phyloP scores from a whole-genome alignment of 306 rosid species.

The Cyclanthera cordifolia region DNA sequence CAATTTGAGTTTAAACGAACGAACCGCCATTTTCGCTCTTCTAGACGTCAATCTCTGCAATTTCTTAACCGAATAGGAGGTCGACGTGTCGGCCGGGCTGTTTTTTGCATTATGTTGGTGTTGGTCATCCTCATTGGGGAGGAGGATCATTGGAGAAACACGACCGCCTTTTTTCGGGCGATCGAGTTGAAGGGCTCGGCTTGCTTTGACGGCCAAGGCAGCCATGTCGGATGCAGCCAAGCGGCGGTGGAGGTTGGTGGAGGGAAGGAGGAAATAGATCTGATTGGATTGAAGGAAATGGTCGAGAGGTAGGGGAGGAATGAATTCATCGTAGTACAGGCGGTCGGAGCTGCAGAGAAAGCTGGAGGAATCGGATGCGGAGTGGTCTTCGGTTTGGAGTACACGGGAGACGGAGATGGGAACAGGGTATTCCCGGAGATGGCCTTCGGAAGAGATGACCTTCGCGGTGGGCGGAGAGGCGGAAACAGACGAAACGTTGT shows the following conservation, averaged over 20 bases:
- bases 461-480: slow-evolving; percentile 17
- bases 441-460: slow-evolving; percentile 22
- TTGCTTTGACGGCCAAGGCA: slow-evolving; percentile 41
- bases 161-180: slow-evolving; percentile 23
- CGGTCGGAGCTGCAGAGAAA: slow-evolving; percentile 33
- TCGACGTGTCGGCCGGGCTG: no score
- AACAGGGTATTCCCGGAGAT: slow-evolving; percentile 20
- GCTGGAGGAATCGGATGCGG: slow-evolving; percentile 1
- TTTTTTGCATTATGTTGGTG: no score
- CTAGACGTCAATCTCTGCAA: slow-evolving; percentile 24
- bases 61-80: slow-evolving; percentile 23
- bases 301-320: slow-evolving; percentile 20
- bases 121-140: no score
- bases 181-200: slow-evolving; percentile 16
- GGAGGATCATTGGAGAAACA: slow-evolving; percentile 21
- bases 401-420: slow-evolving; percentile 31
- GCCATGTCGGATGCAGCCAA: slow-evolving; percentile 39
- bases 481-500: no score
- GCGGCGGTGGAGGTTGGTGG: slow-evolving; percentile 12
- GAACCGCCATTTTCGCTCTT: slow-evolving; percentile 27
- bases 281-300: slow-evolving; percentile 20
- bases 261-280: slow-evolving; percentile 37
- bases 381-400: slow-evolving; percentile 16
- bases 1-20: slow-evolving; percentile 28
- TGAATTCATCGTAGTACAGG: slow-evolving; percentile 20